phyloP scores from a whole-genome alignment of 805 yeast genomes.

The Spathaspora sp. region DNA sequence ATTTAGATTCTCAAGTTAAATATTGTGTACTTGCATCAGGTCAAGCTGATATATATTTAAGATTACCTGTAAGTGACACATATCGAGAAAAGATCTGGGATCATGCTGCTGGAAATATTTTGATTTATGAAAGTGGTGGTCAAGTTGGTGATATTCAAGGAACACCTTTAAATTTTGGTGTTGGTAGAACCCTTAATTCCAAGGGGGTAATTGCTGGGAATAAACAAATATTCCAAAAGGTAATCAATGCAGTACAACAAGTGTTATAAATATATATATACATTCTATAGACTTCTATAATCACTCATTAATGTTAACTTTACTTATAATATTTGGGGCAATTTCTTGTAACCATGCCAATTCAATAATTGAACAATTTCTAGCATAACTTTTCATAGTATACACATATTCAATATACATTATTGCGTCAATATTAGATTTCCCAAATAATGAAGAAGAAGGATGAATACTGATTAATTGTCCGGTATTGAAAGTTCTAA shows the following conservation, averaged over 20 bases:
- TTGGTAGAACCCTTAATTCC: slow-evolving; percentile 76
- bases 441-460: slow-evolving; percentile 81
- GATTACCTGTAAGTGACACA: slow-evolving; percentile 72
- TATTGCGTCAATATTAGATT: slow-evolving; percentile 68
- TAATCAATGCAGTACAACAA: slow-evolving; percentile 44
- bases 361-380: slow-evolving; percentile 80
- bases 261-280: slow-evolving; percentile 14
- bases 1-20: slow-evolving; percentile 94
- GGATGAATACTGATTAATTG: slow-evolving; percentile 89
- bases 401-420: slow-evolving; percentile 94
- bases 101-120: slow-evolving; percentile 92
- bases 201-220: slow-evolving; percentile 92
- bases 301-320: slow-evolving; percentile 27
- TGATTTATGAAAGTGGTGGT: slow-evolving; percentile 90
- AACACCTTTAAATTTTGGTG: slow-evolving; percentile 69
- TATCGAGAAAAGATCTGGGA: slow-evolving; percentile 98
- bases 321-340: slow-evolving; percentile 62
- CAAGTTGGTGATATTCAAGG: slow-evolving; percentile 83
- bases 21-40: slow-evolving; percentile 91
- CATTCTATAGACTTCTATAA: not conserved
- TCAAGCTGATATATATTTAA: slow-evolving; percentile 85
- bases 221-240: slow-evolving; percentile 42
- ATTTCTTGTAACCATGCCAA: slow-evolving; percentile 82
- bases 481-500: slow-evolving; percentile 78
- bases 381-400: slow-evolving; percentile 89